Percentiles rank a stretch among this genome's conserved stretches.
These are phyloP conservation scores for Metschnikowia lunata DNA, from an alignment of 805 yeast species.

Conservation along the genomic window DNA sequence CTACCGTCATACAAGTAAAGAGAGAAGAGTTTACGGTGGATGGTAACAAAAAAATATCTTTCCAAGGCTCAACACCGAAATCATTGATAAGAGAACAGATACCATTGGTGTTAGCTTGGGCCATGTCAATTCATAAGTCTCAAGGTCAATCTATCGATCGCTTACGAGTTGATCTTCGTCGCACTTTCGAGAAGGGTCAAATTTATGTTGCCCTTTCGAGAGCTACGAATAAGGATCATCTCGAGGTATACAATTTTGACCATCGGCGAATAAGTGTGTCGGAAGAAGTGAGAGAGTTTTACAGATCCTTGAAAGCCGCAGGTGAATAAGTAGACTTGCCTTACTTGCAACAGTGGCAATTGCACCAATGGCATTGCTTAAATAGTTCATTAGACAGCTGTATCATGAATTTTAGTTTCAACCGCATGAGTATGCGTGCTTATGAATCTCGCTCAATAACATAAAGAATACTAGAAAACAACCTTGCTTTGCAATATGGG, in stretches of 20 bases:
- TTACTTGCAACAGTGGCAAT: no score
- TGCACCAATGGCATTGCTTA: no score
- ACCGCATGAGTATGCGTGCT: no score
- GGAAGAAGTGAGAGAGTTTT: conserved; percentile 66
- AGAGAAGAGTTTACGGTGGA: conserved; percentile 34
- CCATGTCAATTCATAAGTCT: conserved; percentile 90
- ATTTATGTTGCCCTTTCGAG: conserved; percentile 94
- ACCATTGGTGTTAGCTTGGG: conserved; percentile 94
- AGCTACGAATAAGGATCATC: conserved; percentile 75
- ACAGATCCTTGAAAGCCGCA: conserved; percentile 37
- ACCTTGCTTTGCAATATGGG: no score
- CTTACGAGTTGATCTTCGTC: conserved; percentile 70
- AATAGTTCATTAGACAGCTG: no score
- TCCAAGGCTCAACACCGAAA: conserved; percentile 1
- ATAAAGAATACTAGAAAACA: no score
- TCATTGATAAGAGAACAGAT: conserved; percentile 44
- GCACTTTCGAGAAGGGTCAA: conserved; percentile 87
- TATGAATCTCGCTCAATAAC: no score
- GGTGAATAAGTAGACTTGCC: background rate
- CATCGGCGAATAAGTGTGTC: conserved; percentile 63
- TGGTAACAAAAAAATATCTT: conserved; percentile 19
- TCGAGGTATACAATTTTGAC: conserved; percentile 75
- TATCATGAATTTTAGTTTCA: no score
- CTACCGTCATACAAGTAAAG: conserved; percentile 25
- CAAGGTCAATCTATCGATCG: conserved; percentile 86